phyloP scores from a whole-genome alignment of 768 basidiomycete species.

The Rossbeevera mucosa region DNA sequence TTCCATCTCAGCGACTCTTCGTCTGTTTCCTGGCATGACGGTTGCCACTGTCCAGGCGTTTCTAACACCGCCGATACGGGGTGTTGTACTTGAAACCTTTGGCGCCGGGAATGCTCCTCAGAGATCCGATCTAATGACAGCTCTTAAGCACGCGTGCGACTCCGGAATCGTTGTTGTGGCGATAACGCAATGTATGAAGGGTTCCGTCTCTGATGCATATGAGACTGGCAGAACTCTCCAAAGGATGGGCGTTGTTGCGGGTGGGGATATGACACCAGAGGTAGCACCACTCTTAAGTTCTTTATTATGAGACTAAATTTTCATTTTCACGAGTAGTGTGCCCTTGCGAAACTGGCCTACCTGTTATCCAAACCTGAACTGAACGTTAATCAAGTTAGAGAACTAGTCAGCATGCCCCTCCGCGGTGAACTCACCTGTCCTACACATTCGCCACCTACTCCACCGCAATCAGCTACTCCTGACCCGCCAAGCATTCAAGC shows the following conservation, averaged over 20 bases:
- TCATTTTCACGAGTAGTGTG: conserved; percentile 55
- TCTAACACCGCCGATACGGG: conserved; percentile 65
- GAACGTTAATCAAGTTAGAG: conserved; percentile 59
- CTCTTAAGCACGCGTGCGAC: conserved; percentile 75
- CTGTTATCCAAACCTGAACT: conserved; percentile 85
- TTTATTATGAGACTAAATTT: not conserved
- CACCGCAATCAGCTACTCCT: conserved; percentile 36
- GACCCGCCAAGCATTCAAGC: conserved; percentile 59
- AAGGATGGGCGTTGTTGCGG: conserved; percentile 74
- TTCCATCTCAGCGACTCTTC: conserved; percentile 58
- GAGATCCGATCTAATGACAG: conserved; percentile 67
- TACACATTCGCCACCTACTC: conserved; percentile 40
- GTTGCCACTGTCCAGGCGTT: conserved; percentile 71
- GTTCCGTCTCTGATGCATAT: conserved; percentile 80
- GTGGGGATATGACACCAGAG: conserved; percentile 96
- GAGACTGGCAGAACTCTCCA: conserved; percentile 70
- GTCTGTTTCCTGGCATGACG: conserved; percentile 86
- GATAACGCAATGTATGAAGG: conserved; percentile 86
- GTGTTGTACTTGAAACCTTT: conserved; percentile 87
- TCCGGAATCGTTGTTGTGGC: conserved; percentile 86
- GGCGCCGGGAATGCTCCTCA: conserved; percentile 93
- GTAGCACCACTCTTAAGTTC: conserved; percentile 33
- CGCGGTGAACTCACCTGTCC: conserved; percentile 82
- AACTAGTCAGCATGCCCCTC: conserved; percentile 70
- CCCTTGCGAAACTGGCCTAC: conserved; percentile 85